These are phyloP conservation scores for Euphorbia pulcherrima DNA, from an alignment of 345 rosid species.

Conservation along the genomic window DNA sequence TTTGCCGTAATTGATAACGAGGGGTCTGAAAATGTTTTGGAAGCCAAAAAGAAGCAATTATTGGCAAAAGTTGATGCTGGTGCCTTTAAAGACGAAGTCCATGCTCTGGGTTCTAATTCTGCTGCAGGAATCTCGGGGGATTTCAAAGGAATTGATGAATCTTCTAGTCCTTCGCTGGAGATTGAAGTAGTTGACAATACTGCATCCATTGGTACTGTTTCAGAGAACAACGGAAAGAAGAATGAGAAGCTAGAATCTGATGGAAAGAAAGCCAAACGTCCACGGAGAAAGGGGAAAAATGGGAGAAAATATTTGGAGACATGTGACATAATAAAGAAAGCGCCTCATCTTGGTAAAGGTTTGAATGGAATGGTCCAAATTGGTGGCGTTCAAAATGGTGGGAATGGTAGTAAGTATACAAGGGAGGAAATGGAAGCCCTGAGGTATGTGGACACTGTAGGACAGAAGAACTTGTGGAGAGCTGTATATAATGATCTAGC, in stretches of 20 bases:
- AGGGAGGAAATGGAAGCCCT: slow-evolving; percentile 64
- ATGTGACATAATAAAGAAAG: slow-evolving; percentile 17
- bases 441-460: slow-evolving; percentile 53
- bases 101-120: slow-evolving; percentile 13
- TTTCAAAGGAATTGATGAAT: slow-evolving; percentile 26
- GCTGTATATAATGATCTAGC: slow-evolving; percentile 48
- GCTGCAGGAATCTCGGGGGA: slow-evolving; percentile 16
- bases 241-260: slow-evolving; percentile 33
- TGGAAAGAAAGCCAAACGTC: slow-evolving; percentile 41
- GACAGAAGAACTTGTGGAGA: slow-evolving; percentile 65
- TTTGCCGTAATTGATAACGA: slow-evolving; percentile 11
- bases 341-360: slow-evolving; percentile 21
- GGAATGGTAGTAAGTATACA: slow-evolving; percentile 37
- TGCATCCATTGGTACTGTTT: slow-evolving; percentile 51
- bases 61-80: slow-evolving; percentile 56
- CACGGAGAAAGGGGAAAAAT: slow-evolving; percentile 41
- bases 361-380: background rate
- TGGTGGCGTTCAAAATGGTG: slow-evolving; percentile 17
- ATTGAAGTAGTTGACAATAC: slow-evolving; percentile 71
- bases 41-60: slow-evolving; percentile 56
- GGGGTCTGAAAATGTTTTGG: slow-evolving; percentile 38
- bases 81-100: slow-evolving; percentile 31
- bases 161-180: slow-evolving; percentile 43
- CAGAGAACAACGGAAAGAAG: slow-evolving; percentile 36
- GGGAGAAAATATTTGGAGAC: slow-evolving; percentile 18